Evolutionary conservation across 2,329 filamentous ascomycete species (phyloP).

Genomic region (Epichloe aotearoae): DNA sequence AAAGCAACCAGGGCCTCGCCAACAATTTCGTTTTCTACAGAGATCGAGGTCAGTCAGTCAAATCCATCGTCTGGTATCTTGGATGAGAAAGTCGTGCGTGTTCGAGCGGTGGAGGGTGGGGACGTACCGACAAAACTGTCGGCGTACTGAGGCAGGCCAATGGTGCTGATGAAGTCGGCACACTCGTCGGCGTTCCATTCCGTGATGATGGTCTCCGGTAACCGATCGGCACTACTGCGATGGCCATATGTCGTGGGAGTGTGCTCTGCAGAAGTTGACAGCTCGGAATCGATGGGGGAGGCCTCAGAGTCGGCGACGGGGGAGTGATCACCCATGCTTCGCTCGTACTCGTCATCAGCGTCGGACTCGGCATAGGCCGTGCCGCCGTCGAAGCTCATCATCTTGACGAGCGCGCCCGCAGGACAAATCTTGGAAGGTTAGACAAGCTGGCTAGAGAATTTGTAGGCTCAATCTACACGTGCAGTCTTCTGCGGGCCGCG

Average conservation of each 20-base stretch:
- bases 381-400: conserved; percentile 50
- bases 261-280: conserved; percentile 55
- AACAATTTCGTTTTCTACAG: conserved; percentile 78
- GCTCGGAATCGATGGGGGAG: conserved; percentile 57
- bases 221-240: conserved; percentile 47
- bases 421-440: neutral
- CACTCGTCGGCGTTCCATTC: conserved; percentile 80
- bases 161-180: conserved; percentile 71
- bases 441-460: neutral
- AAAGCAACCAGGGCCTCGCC: conserved; percentile 83
- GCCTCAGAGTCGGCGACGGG: conserved; percentile 53
- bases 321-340: conserved; percentile 53
- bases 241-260: conserved; percentile 69
- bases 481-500: neutral
- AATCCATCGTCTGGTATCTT: neutral
- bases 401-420: conserved; percentile 9
- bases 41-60: conserved; percentile 8
- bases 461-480: neutral
- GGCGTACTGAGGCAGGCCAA: conserved; percentile 73
- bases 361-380: conserved; percentile 68
- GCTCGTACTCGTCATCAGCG: conserved; percentile 73
- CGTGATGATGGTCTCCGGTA: conserved; percentile 63
- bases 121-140: conserved; percentile 68
- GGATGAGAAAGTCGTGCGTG: neutral
- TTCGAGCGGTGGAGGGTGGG: neutral